Conservation (phyloP, 257 asterid species). For the Rubia yunnanensis region DNA sequence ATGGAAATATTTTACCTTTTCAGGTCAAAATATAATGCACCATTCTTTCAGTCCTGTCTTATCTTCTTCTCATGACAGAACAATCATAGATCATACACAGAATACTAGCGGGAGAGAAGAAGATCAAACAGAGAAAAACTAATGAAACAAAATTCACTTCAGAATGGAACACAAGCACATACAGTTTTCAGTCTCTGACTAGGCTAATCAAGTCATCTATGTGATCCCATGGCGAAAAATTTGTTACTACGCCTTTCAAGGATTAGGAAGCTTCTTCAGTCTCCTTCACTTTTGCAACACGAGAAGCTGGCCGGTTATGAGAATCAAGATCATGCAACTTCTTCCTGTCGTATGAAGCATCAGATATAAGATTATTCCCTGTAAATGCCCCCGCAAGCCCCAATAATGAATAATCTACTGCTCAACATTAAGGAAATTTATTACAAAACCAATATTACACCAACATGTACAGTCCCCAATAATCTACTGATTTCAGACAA, state of each 20-base stretch:
- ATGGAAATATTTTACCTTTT: neutral
- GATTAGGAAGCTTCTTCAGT: conserved; percentile 32
- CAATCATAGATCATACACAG: neutral
- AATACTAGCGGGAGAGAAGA: neutral
- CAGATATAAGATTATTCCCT: conserved; percentile 30
- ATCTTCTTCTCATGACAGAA: neutral
- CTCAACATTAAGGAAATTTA: conserved; percentile 15
- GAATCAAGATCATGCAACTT: conserved; percentile 28
- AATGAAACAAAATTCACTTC: neutral
- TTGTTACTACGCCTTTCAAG: conserved; percentile 37
- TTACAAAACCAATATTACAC: conserved; percentile 1
- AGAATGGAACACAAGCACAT: conserved; percentile 24
- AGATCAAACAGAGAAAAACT: neutral
- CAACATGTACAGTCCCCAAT: neutral
- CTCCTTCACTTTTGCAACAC: conserved; percentile 26
- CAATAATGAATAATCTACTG: conserved; percentile 64
- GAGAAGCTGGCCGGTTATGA: conserved; percentile 26
- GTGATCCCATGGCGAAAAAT: conserved; percentile 66
- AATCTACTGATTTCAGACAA: neutral
- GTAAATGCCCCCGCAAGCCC: conserved; percentile 68
- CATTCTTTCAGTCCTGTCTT: neutral
- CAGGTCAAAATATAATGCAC: neutral
- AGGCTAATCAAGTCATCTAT: conserved; percentile 51
- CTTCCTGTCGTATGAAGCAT: conserved; percentile 31
- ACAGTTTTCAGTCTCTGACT: conserved; percentile 64